These are phyloP conservation scores for Ilex paraguariensis DNA, from an alignment of 305 asterid genomes.

Conservation along the genomic window DNA sequence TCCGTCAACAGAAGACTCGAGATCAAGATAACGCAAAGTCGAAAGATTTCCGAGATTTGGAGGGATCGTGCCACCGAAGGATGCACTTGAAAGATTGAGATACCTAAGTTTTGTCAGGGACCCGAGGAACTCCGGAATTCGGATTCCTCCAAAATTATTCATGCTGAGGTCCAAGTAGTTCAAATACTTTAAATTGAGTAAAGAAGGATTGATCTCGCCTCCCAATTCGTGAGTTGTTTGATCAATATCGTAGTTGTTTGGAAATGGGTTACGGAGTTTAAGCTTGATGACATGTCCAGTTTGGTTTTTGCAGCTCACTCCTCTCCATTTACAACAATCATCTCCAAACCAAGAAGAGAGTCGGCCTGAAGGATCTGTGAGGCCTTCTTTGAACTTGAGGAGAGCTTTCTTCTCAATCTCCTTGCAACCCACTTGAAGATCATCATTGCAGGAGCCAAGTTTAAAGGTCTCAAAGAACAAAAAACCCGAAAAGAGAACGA, in stretches of 20 bases:
- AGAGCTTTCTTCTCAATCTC: constrained; percentile 19
- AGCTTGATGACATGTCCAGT: constrained; percentile 20
- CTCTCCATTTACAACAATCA: constrained; percentile 29
- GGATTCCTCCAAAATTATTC: constrained; percentile 17
- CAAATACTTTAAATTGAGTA: constrained; percentile 14
- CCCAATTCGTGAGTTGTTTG: constrained; percentile 7
- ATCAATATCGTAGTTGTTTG: background rate
- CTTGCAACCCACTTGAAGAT: constrained; percentile 6
- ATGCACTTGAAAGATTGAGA: constrained; percentile 23
- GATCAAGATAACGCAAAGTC: background rate
- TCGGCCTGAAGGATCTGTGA: too few species aligned
- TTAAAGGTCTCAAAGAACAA: too few species aligned
- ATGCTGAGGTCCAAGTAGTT: constrained; percentile 21
- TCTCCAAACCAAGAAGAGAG: constrained; percentile 25
- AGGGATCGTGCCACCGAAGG: constrained; percentile 17
- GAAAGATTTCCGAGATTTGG: background rate
- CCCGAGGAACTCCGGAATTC: constrained; percentile 24
- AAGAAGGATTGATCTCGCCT: constrained; percentile 18
- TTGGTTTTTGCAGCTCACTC: constrained; percentile 19
- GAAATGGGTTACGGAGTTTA: constrained; percentile 11
- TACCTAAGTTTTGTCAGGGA: constrained; percentile 14
- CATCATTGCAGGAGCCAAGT: background rate
- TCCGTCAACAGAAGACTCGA: background rate
- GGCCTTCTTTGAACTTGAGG: background rate
- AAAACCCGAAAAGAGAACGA: too few species aligned